A percentile compares a stretch with the other conserved stretches of the same genome.
Evolutionary conservation across 2,329 filamentous ascomycete genomes (phyloP).

Genomic region (Beauveria australis): DNA sequence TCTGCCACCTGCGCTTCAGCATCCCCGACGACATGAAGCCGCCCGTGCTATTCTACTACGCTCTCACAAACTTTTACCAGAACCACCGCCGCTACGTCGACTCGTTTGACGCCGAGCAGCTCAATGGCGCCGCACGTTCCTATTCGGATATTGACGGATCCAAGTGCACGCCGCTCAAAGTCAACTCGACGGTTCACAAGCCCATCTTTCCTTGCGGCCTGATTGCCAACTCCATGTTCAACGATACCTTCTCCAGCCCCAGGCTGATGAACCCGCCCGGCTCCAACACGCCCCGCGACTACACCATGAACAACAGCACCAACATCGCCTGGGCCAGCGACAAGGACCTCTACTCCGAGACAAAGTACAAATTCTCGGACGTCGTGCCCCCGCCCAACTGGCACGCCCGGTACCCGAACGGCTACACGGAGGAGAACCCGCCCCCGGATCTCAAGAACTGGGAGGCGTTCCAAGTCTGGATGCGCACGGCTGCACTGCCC

Average conservation of each 20-base stretch:
- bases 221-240: conserved; percentile 95
- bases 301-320: conserved; percentile 64
- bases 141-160: conserved; percentile 55
- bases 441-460: conserved; percentile 67
- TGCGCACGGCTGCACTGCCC: conserved; percentile 90
- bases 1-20: conserved; percentile 70
- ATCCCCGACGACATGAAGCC: conserved; percentile 72
- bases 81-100: conserved; percentile 96
- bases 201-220: conserved; percentile 92
- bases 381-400: conserved; percentile 85
- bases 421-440: conserved; percentile 56
- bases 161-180: conserved; percentile 66
- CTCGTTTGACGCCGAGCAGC: conserved; percentile 74
- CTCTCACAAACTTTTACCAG: conserved; percentile 96
- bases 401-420: conserved; percentile 58
- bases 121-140: conserved; percentile 60
- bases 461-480: conserved; percentile 95
- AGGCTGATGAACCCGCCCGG: conserved; percentile 45
- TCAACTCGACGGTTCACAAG: conserved; percentile 42
- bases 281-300: conserved; percentile 38
- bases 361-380: conserved; percentile 54
- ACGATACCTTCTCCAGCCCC: conserved; percentile 74
- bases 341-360: conserved; percentile 65
- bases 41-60: conserved; percentile 89
- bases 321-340: conserved; percentile 86